Evolutionary conservation across 371 early-diverging fungal species (phyloP).

Genomic region (Rhizomucor miehei): DNA sequence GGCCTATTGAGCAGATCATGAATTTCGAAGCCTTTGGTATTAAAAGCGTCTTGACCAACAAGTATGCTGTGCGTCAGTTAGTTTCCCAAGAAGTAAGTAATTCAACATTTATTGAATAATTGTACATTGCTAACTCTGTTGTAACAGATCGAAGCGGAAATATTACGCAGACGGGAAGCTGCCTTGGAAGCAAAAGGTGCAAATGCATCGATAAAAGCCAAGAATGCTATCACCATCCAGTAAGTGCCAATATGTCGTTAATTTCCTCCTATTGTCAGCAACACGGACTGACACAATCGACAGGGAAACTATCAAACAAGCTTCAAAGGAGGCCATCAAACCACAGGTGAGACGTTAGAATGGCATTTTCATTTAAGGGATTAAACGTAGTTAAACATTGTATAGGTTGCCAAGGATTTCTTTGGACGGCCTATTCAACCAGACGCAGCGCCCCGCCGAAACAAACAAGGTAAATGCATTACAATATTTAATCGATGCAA

Average conservation of each 20-base stretch:
- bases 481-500: not conserved
- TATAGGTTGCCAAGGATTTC: constrained; percentile 48
- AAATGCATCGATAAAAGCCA: constrained; percentile 17
- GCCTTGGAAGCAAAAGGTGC: constrained; percentile 7
- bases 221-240: constrained; percentile 5
- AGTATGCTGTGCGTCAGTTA: constrained; percentile 76
- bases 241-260: constrained; percentile 1
- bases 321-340: not conserved
- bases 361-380: not conserved
- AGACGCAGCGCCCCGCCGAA: constrained; percentile 1
- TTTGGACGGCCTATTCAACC: constrained; percentile 58
- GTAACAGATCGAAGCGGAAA: constrained; percentile 58
- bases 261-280: not conserved
- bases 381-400: not conserved
- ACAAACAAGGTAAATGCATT: constrained; percentile 14
- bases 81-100: constrained; percentile 72
- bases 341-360: not conserved
- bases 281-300: constrained; percentile 4
- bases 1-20: constrained; percentile 59
- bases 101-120: not conserved
- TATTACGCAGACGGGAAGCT: constrained; percentile 52
- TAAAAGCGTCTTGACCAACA: constrained; percentile 49
- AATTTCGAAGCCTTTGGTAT: constrained; percentile 31
- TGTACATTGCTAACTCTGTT: not conserved
- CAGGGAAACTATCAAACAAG: not conserved